Percentiles rank a stretch among this genome's conserved stretches.
These are phyloP conservation scores for Lyophyllum shimeji DNA, from an alignment of 768 basidiomycete species.

Conservation along the genomic window DNA sequence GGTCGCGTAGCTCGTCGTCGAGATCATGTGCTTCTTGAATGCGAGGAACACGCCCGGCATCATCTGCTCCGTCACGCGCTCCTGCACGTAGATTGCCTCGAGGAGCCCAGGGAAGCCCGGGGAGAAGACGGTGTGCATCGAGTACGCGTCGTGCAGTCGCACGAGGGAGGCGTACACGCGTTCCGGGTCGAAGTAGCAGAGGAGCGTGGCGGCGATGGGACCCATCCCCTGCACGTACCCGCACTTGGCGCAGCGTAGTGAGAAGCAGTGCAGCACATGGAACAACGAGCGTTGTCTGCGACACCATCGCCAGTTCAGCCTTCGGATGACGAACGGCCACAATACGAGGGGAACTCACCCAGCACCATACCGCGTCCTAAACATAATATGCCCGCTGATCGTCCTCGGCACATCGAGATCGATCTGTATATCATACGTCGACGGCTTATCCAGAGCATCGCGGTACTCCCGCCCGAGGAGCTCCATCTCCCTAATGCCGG, in stretches of 20 bases:
- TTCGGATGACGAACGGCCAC: neutral
- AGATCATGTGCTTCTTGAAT: slow-evolving; percentile 87
- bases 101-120: slow-evolving; percentile 96
- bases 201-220: slow-evolving; percentile 89
- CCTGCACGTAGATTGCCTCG: slow-evolving; percentile 95
- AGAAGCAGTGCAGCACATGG: slow-evolving; percentile 91
- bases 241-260: slow-evolving; percentile 78
- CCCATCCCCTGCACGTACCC: slow-evolving; percentile 99
- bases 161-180: slow-evolving; percentile 83
- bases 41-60: slow-evolving; percentile 89
- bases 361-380: slow-evolving; percentile 92
- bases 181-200: slow-evolving; percentile 93
- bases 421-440: slow-evolving; percentile 92
- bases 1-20: slow-evolving; percentile 93
- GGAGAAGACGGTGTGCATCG: slow-evolving; percentile 84
- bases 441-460: slow-evolving; percentile 74
- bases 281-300: slow-evolving; percentile 90
- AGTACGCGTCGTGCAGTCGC: slow-evolving; percentile 86
- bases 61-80: slow-evolving; percentile 80
- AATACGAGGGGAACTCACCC: slow-evolving; percentile 57
- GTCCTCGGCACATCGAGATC: slow-evolving; percentile 97
- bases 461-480: slow-evolving; percentile 51
- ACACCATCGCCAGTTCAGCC: neutral
- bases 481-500: slow-evolving; percentile 44
- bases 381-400: slow-evolving; percentile 92